Conservation (phyloP, 306 rosid genomes). For the Rosa chinensis region DNA sequence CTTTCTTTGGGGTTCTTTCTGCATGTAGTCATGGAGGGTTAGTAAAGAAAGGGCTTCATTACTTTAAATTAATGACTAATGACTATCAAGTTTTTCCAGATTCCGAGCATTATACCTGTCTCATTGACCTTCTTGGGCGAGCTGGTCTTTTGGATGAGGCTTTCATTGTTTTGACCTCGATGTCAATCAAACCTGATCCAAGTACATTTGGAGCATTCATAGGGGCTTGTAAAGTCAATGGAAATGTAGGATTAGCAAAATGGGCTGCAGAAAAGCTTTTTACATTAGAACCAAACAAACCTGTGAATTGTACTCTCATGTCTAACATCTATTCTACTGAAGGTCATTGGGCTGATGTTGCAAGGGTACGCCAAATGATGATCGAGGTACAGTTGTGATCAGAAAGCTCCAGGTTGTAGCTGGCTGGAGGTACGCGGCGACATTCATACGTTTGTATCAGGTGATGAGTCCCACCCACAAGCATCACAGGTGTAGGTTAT, state of each 20-base stretch:
- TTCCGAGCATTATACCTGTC: conserved; percentile 57
- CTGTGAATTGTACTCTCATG: conserved; percentile 57
- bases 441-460: conserved; percentile 51
- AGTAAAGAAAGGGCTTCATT: conserved; percentile 50
- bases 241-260: conserved; percentile 47
- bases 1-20: conserved; percentile 71
- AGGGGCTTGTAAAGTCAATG: conserved; percentile 69
- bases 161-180: conserved; percentile 45
- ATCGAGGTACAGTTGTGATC: conserved; percentile 30
- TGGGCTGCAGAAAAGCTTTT: conserved; percentile 65
- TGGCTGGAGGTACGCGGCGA: conserved; percentile 60
- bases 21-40: conserved; percentile 75
- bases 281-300: conserved; percentile 47
- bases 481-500: conserved; percentile 38
- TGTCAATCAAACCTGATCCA: conserved; percentile 50
- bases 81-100: conserved; percentile 51
- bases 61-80: conserved; percentile 55
- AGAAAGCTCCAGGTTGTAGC: conserved; percentile 62
- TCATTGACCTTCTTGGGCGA: conserved; percentile 72
- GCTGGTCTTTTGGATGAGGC: conserved; percentile 70
- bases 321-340: conserved; percentile 62
- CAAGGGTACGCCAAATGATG: conserved; percentile 51
- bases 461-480: conserved; percentile 50
- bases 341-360: conserved; percentile 64
- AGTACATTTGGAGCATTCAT: conserved; percentile 61